Evolutionary conservation across 1,284 basidiomycete species (phyloP), one percentile per base, ranked within the genome.

Genomic region (Spongiforma sp.): DNA sequence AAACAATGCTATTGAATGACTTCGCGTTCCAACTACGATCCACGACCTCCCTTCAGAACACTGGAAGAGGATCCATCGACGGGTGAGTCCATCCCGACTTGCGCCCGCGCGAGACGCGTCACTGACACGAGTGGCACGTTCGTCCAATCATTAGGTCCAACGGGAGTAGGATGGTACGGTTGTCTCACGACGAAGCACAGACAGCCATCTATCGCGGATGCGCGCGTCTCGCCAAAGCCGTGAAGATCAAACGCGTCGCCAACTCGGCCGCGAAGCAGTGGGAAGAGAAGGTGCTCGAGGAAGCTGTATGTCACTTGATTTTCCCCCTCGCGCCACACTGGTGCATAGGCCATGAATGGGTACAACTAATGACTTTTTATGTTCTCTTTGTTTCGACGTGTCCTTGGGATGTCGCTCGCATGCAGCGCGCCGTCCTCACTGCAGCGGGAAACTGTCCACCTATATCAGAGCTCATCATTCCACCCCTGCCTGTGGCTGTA

Each of bases 171-270:
- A 62, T 60, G 57, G 34, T 26, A 12, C 43, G 9, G n/a, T 24
- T 43, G 54, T 61, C 63, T 6, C 39, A 15, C 24, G 48, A 65
- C 4, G 55, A 57, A 11, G 64, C 55, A 6, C 64, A 65, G 24
- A 24, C 28, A 1, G 0, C 11, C 8, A 62, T 65, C 1, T 66
- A 33, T 34, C 64, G 64, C 2, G 58, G 48, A 36, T 66, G 48
- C 19, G 64, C 64, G 6, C 64, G 64, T n/a, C 64, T 65, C 17
- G 19, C 28, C 30, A 15, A 17, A 30, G 64, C 64, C 17, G 57
- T 66, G 58, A n/a, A 43, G 3, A 8, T 60, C 34, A 15, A 46
- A 9, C 21, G 21, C 11, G 26, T 64, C 32, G 15, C 24, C 52
- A 11, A 8, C 17, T 26, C 56, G 3, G 17, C 39, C 1, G 58